These are phyloP conservation scores for Themeda triandra DNA, from an alignment of 176 grass and related monocot genomes.

Conservation along the genomic window DNA sequence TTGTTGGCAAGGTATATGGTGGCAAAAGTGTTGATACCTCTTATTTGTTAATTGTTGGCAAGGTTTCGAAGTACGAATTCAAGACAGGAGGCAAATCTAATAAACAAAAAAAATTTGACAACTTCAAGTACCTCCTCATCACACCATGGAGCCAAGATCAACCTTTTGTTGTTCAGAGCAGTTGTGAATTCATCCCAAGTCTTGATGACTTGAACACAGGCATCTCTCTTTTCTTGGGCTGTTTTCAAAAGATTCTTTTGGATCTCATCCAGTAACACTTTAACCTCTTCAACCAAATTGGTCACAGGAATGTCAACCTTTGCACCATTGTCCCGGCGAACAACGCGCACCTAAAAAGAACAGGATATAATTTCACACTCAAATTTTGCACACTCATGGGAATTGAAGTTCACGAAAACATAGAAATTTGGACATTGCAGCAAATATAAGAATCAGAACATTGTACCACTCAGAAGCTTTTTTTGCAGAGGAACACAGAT, in stretches of 20 bases:
- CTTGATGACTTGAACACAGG: slow-evolving; percentile 58
- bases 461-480: neutral
- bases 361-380: neutral
- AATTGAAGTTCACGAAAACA: neutral
- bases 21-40: neutral
- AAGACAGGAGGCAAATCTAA: neutral
- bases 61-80: neutral
- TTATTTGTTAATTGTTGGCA: neutral
- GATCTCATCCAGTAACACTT: slow-evolving; percentile 52
- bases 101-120: neutral
- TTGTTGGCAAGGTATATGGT: neutral
- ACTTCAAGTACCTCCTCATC: slow-evolving; percentile 67
- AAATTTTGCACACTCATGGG: neutral
- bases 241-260: slow-evolving; percentile 77
- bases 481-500: neutral
- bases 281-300: slow-evolving; percentile 68
- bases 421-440: neutral
- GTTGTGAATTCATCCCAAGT: slow-evolving; percentile 88
- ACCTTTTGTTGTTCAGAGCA: slow-evolving; percentile 60
- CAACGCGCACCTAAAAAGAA: slow-evolving; percentile 65
- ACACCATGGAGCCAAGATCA: slow-evolving; percentile 87
- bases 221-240: slow-evolving; percentile 86
- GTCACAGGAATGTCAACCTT: slow-evolving; percentile 66
- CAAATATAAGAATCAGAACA: slow-evolving; percentile 8
- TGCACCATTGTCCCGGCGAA: slow-evolving; percentile 77